Evolutionary conservation across 2,329 filamentous ascomycete species (phyloP).

Genomic region (Apiospora phragmitis): DNA sequence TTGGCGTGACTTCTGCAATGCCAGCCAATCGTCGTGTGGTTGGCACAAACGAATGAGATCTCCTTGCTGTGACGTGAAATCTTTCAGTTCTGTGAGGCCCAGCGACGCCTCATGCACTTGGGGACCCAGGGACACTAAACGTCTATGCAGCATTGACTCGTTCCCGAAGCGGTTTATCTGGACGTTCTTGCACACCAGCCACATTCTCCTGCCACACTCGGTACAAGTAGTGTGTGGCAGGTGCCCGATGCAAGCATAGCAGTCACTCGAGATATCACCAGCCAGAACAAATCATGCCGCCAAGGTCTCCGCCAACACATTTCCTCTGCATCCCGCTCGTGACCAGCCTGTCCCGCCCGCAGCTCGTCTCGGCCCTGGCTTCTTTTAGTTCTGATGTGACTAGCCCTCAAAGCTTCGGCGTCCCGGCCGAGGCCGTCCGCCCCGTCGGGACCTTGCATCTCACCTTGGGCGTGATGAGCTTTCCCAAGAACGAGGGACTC

Average conservation of each 20-base stretch:
- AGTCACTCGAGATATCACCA: background rate
- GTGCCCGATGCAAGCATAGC: background rate
- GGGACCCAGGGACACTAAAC: background rate
- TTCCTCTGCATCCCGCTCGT: constrained; percentile 77
- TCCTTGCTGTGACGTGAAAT: background rate
- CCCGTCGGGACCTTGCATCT: constrained; percentile 81
- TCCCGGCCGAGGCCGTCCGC: constrained; percentile 69
- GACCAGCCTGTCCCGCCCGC: constrained; percentile 57
- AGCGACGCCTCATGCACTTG: background rate
- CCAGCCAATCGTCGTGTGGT: background rate
- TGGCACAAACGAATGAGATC: background rate
- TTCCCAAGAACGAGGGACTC: constrained; percentile 51
- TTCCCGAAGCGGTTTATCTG: background rate
- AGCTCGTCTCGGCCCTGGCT: constrained; percentile 64
- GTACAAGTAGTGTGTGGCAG: background rate
- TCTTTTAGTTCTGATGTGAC: constrained; percentile 62
- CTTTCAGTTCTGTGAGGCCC: background rate
- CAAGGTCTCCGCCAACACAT: constrained; percentile 58
- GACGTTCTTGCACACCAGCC: background rate
- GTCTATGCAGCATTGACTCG: background rate
- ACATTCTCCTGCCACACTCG: background rate
- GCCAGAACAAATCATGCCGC: constrained; percentile 32
- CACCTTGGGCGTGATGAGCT: constrained; percentile 83
- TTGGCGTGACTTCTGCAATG: background rate
- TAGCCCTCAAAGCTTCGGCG: constrained; percentile 41